Conservation (phyloP, 345 rosid genomes). For the Gossypium stocksii region DNA sequence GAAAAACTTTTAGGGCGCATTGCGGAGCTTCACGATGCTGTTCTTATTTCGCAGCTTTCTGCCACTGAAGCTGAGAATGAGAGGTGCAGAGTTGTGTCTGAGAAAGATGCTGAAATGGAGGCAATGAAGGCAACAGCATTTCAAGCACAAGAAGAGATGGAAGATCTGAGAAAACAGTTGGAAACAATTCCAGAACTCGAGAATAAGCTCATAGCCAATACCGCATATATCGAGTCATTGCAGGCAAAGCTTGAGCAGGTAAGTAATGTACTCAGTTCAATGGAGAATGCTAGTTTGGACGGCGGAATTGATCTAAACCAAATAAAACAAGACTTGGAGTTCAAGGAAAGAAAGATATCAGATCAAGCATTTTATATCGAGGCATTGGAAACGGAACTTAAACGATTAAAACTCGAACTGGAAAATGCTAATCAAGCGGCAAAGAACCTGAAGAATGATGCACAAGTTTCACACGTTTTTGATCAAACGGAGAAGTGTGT, state of each 20-base stretch:
- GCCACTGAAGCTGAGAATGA: slow-evolving; percentile 26
- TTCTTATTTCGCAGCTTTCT: slow-evolving; percentile 24
- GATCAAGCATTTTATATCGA: slow-evolving; percentile 23
- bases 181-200: slow-evolving; percentile 32
- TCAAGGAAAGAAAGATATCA: slow-evolving; percentile 26
- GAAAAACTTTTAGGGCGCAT: slow-evolving; percentile 30
- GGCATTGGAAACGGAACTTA: slow-evolving; percentile 29
- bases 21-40: slow-evolving; percentile 27
- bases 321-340: slow-evolving; percentile 25
- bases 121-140: slow-evolving; percentile 1
- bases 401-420: slow-evolving; percentile 22
- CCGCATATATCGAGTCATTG: slow-evolving; percentile 17
- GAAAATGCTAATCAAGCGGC: slow-evolving; percentile 25
- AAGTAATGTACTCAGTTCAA: slow-evolving; percentile 21
- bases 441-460: slow-evolving; percentile 22
- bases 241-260: slow-evolving; percentile 25
- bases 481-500: slow-evolving; percentile 3
- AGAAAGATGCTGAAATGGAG: slow-evolving; percentile 32
- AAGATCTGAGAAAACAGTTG: slow-evolving; percentile 23
- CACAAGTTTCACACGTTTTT: slow-evolving; percentile 15
- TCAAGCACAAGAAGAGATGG: slow-evolving; percentile 24
- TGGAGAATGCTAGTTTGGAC: slow-evolving; percentile 25
- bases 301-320: slow-evolving; percentile 15
- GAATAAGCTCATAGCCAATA: slow-evolving; percentile 27
- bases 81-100: slow-evolving; percentile 15